Evolutionary conservation across 176 grass and related monocot genomes (phyloP).

Genomic region (Oryza punctata): DNA sequence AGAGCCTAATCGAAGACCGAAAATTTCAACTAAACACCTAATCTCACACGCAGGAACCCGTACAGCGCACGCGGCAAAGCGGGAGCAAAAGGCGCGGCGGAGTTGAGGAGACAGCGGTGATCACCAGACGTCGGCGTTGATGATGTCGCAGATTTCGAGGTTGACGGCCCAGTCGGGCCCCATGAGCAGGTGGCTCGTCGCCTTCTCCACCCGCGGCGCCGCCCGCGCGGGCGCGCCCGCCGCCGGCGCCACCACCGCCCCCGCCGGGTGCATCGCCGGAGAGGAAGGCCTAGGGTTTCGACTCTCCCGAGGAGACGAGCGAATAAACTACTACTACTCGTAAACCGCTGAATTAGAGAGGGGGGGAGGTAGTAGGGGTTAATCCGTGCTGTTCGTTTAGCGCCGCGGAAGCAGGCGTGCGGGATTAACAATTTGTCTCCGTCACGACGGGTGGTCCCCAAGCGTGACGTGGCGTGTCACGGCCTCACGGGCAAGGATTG

Average conservation of each 20-base stretch:
- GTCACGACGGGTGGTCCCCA: constrained; percentile 22
- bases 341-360: neutral
- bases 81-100: neutral
- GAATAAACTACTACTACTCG: neutral
- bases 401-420: constrained; percentile 9
- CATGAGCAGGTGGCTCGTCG: constrained; percentile 78
- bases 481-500: neutral
- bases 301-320: neutral
- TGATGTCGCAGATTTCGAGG: constrained; percentile 85
- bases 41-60: neutral
- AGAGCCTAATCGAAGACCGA: neutral
- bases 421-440: neutral
- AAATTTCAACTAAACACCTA: neutral
- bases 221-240: constrained; percentile 38
- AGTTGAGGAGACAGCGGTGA: neutral
- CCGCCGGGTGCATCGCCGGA: constrained; percentile 46
- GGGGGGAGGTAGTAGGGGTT: neutral
- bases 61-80: neutral
- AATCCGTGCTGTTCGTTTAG: constrained; percentile 18
- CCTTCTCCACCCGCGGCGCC: constrained; percentile 78
- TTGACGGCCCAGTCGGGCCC: constrained; percentile 92
- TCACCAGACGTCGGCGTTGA: constrained; percentile 81
- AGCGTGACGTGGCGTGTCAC: neutral
- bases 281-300: constrained; percentile 42
- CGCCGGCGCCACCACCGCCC: constrained; percentile 24